Conservation (phyloP, 257 asterid genomes). For the Linaria vulgaris region DNA sequence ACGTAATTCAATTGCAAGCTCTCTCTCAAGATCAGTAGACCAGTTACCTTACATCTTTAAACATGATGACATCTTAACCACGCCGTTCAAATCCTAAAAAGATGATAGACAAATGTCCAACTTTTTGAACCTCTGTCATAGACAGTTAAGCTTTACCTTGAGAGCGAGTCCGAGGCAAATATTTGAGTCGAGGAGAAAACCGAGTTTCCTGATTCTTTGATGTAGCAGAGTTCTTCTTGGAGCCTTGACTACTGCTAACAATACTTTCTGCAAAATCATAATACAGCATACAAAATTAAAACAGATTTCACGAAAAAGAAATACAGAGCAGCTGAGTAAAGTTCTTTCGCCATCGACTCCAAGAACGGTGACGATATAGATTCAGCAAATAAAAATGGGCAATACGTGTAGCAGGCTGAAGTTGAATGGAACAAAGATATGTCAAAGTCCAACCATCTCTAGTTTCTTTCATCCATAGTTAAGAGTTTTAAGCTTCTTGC, state of each 20-base stretch:
- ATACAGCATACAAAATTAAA: background rate
- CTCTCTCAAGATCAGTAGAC: background rate
- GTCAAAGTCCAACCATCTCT: background rate
- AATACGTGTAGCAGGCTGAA: background rate
- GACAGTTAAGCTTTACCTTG: slow-evolving; percentile 25
- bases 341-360: background rate
- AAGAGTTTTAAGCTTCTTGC: background rate
- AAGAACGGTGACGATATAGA: background rate
- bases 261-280: slow-evolving; percentile 32
- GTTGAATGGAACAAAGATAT: background rate
- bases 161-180: slow-evolving; percentile 27
- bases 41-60: slow-evolving; percentile 8
- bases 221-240: slow-evolving; percentile 26
- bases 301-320: background rate
- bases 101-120: slow-evolving; percentile 8
- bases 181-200: slow-evolving; percentile 39
- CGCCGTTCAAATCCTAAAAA: background rate
- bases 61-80: background rate
- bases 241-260: slow-evolving; percentile 11
- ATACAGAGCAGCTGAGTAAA: background rate
- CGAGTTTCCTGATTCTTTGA: slow-evolving; percentile 31
- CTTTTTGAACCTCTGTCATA: background rate
- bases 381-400: too few species aligned
- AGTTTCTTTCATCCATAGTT: background rate
- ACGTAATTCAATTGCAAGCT: too few species aligned